phyloP scores from a whole-genome alignment of 2,329 filamentous ascomycete genomes.

The Aspergillus sp. region DNA sequence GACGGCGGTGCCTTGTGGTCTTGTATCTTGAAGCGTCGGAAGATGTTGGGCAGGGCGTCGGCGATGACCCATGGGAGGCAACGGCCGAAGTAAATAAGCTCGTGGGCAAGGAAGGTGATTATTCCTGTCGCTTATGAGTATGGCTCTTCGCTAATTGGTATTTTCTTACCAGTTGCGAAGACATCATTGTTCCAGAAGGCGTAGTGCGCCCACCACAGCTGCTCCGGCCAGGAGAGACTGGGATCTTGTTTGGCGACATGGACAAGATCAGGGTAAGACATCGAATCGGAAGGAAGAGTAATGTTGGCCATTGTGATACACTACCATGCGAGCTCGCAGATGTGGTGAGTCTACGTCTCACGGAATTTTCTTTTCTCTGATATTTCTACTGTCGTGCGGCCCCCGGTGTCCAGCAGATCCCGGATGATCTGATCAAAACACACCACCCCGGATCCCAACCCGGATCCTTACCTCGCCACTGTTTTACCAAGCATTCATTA shows the following conservation, averaged over 20 bases:
- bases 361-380: not conserved
- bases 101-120: constrained; percentile 93
- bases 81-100: constrained; percentile 88
- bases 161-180: constrained; percentile 55
- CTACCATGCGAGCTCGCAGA: not conserved
- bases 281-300: constrained; percentile 23
- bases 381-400: constrained; percentile 7
- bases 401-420: constrained; percentile 8
- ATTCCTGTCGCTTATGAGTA: constrained; percentile 64
- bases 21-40: constrained; percentile 93
- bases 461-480: constrained; percentile 5
- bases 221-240: constrained; percentile 78
- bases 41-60: constrained; percentile 73
- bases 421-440: constrained; percentile 22
- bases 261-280: constrained; percentile 63
- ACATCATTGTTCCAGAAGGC: constrained; percentile 94
- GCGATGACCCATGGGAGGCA: constrained; percentile 87
- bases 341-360: not conserved
- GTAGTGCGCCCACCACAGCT: constrained; percentile 93
- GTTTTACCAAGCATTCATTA: not conserved
- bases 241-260: constrained; percentile 71
- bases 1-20: constrained; percentile 77
- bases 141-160: too few relatives aligned
- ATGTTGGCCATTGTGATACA: constrained; percentile 19
- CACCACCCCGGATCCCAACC: constrained; percentile 20